Conservation (phyloP, 1,284 basidiomycete species). For the Pyrrhoderma lamaoense region DNA sequence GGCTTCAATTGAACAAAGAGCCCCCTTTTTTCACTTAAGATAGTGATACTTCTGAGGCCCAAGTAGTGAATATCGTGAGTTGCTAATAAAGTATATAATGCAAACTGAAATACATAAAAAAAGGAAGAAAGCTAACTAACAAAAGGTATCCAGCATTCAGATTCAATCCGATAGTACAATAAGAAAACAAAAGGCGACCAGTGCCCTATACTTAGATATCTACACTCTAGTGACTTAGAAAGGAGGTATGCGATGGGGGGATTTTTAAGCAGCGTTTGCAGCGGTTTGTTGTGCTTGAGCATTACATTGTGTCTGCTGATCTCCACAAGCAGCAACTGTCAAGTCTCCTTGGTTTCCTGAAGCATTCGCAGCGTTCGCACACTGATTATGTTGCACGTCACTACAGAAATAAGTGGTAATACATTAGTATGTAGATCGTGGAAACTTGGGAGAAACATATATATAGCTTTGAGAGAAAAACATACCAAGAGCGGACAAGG, state of each 20-base stretch:
- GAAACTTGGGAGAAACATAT: background rate
- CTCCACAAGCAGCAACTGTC: conserved; percentile 43
- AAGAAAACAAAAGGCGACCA: background rate
- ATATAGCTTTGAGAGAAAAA: too few species aligned
- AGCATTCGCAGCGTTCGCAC: conserved; percentile 38
- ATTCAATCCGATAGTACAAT: background rate
- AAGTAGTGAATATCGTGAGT: too few species aligned
- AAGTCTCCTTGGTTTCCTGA: conserved; percentile 33
- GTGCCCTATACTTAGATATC: background rate
- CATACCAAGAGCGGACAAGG: conserved; percentile 43
- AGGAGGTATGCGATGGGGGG: too few species aligned
- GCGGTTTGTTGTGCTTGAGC: conserved; percentile 20
- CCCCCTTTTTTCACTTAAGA: too few species aligned
- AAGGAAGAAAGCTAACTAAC: background rate
- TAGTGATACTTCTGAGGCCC: too few species aligned
- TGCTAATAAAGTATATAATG: too few species aligned
- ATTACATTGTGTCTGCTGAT: conserved; percentile 40
- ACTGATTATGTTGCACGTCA: conserved; percentile 53
- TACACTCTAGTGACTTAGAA: too few species aligned
- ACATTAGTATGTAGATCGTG: background rate
- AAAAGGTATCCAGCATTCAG: background rate
- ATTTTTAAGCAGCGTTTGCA: too few species aligned
- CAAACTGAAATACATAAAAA: background rate
- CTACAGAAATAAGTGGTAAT: background rate
- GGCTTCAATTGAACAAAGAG: too few species aligned